These are phyloP conservation scores for Casuarina glauca DNA, from an alignment of 306 rosid species.

Conservation along the genomic window DNA sequence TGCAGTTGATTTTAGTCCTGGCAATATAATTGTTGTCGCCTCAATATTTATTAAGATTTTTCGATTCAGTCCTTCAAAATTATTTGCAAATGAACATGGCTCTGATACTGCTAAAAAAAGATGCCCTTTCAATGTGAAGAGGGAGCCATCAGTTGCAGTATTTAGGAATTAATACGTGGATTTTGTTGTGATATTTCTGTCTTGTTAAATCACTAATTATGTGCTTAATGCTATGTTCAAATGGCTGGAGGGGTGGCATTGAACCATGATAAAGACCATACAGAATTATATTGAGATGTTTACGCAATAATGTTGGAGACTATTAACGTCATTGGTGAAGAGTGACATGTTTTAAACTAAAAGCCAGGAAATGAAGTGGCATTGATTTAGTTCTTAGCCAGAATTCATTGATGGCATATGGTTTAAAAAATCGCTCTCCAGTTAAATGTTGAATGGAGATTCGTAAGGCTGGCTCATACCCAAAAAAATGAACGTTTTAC, in stretches of 20 bases:
- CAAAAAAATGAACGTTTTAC: background rate
- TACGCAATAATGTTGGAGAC: background rate
- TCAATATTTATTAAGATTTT: background rate
- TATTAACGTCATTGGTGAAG: background rate
- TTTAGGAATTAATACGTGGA: background rate
- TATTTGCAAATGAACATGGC: background rate
- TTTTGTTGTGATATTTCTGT: background rate
- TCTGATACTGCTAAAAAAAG: background rate
- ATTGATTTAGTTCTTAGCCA: background rate
- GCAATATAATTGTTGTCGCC: slow-evolving; percentile 1
- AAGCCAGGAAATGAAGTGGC: background rate
- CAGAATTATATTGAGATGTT: background rate
- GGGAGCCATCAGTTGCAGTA: background rate
- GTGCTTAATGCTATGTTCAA: background rate
- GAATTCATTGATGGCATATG: background rate
- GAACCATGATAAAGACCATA: background rate
- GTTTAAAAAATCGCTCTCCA: background rate
- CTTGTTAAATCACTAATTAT: background rate
- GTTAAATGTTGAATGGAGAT: background rate
- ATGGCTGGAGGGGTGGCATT: background rate
- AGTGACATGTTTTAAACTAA: background rate
- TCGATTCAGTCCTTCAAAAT: background rate
- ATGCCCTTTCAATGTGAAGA: background rate
- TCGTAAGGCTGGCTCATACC: background rate
- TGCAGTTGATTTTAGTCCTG: background rate